phyloP scores from a whole-genome alignment of 2,329 filamentous ascomycete genomes.

The Ambrosiella cleistominuta region DNA sequence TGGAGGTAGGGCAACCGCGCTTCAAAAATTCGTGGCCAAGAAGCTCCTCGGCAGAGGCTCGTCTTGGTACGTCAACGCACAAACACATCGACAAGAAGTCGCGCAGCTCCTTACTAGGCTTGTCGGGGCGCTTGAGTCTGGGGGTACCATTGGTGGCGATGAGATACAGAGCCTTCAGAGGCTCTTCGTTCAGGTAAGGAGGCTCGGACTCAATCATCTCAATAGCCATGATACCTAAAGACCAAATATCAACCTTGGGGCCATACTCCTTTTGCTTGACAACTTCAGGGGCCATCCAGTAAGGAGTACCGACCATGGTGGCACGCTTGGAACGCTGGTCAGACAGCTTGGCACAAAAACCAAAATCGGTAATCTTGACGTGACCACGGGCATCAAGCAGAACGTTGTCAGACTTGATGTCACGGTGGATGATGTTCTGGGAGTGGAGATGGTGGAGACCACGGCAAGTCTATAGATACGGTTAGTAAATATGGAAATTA shows the following conservation, averaged over 20 bases:
- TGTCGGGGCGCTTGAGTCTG: constrained; percentile 93
- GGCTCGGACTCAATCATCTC: constrained; percentile 99
- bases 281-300: constrained; percentile 99
- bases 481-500: constrained; percentile 15
- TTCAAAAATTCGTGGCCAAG: constrained; percentile 87
- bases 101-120: constrained; percentile 94
- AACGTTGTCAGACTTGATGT: constrained; percentile 99
- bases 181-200: constrained; percentile 94
- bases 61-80: constrained; percentile 88
- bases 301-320: constrained; percentile 97
- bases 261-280: constrained; percentile 99
- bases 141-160: constrained; percentile 97
- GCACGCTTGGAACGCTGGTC: constrained; percentile 93
- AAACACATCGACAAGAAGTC: constrained; percentile 91
- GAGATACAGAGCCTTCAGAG: constrained; percentile 87
- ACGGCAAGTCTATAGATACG: constrained; percentile 59
- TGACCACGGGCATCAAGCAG: constrained; percentile 84
- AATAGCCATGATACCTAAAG: constrained; percentile 96
- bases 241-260: constrained; percentile 97
- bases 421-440: constrained; percentile 94
- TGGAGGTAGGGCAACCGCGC: constrained; percentile 68
- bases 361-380: constrained; percentile 98
- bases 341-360: constrained; percentile 96
- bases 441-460: constrained; percentile 86
- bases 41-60: constrained; percentile 80